Base-by-base conservation (phyloP, 2,329 filamentous ascomycete genomes). In the Penicillium sp. region DNA sequence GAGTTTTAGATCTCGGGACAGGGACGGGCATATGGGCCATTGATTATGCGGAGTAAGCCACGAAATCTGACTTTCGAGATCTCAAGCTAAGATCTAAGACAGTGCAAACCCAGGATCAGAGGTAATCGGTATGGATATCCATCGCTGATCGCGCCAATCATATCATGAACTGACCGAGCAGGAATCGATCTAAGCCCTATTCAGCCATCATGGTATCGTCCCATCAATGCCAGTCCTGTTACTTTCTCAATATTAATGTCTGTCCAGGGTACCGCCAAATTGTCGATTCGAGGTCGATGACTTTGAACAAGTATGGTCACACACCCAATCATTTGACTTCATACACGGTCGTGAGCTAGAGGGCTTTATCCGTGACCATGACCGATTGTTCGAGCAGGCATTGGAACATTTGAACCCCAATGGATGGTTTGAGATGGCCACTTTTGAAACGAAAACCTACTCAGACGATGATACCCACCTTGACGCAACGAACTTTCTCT, bases 361-460 rank as follows among this genome's bases (percentile, higher is more conserved):
- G 54, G 67, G 67, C 9, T 64, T 58, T 40, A 64, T 71, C 42
- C 62, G 65, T 29, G 60, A 71, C 53, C 60, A 68, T 48, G 57
- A 66, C 27, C 31, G 43, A n/a, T 55, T 71, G n/a, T 69, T 70
- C 49, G 32, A 43, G 8, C 66, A 67, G 39, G 65, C 61, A 3
- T 57, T 56, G n/a, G 48, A 62, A 10, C 63, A 65, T 27, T 56
- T 71, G 6, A 64, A 61, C 10, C 67, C 67, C 3, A 59, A 59
- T 8, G 68, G 68, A 18, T 71, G 62, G 57, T 59, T 70, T 22
- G 68, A 71, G 47, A 65, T 71, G 18, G 54, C 92, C 9, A 88
- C 83, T 13, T 88, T 97, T 52, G 92, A 97, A 72, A 88, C 96
- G 70, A 96, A 96, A 71, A 96, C 92, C 0, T 92, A 96, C 71